Evolutionary conservation across 495 filamentous ascomycete genomes (phyloP).

Genomic region (Aspergillus diversus): DNA sequence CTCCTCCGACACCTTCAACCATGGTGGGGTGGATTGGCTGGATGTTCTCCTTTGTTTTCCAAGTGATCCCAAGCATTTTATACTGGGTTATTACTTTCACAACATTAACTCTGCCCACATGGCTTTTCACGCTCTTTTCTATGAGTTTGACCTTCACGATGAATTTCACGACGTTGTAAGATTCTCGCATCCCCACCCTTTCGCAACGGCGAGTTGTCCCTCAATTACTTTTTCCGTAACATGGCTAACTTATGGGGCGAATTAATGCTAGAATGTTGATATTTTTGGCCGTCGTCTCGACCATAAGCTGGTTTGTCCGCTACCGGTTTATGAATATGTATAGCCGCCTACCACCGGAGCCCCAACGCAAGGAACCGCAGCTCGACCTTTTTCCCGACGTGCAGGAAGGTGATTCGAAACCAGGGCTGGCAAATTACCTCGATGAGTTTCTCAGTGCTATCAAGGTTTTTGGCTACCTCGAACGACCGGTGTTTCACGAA

Average conservation of each 20-base stretch:
- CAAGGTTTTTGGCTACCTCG: constrained; percentile 97
- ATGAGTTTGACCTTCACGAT: constrained; percentile 95
- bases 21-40: constrained; percentile 52
- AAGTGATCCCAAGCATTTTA: constrained; percentile 69
- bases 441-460: constrained; percentile 99
- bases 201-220: no score
- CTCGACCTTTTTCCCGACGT: constrained; percentile 93
- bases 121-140: constrained; percentile 93
- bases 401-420: constrained; percentile 86
- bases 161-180: constrained; percentile 94
- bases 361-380: constrained; percentile 92
- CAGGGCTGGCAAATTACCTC: constrained; percentile 89
- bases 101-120: constrained; percentile 85
- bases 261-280: constrained; percentile 69
- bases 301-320: constrained; percentile 86
- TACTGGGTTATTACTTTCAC: constrained; percentile 84
- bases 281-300: constrained; percentile 72
- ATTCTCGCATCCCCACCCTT: background rate
- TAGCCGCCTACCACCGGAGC: constrained; percentile 86
- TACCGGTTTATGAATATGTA: constrained; percentile 97
- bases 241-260: constrained; percentile 14
- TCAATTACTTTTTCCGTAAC: background rate
- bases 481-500: constrained; percentile 96
- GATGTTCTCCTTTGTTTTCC: constrained; percentile 47
- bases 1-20: constrained; percentile 39